Evolutionary conservation across 768 basidiomycete species (phyloP).

Genomic region (Erythrobasidium yunnanense): DNA sequence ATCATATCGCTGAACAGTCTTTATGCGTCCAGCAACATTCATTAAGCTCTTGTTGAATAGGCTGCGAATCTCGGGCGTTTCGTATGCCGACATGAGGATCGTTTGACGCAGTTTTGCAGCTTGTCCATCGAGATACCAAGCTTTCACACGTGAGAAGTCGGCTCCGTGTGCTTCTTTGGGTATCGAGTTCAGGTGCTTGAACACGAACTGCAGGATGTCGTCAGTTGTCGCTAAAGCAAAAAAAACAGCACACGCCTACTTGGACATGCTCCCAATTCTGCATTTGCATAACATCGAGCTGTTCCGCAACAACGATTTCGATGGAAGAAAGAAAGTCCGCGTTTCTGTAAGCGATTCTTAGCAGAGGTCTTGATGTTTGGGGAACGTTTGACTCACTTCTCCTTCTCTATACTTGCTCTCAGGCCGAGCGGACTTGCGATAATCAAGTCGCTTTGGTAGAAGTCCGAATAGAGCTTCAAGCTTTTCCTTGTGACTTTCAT

Average conservation of each 20-base stretch:
- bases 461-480: constrained; percentile 79
- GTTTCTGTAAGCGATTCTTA: constrained; percentile 47
- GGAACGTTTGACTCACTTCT: constrained; percentile 72
- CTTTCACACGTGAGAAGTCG: constrained; percentile 93
- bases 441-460: constrained; percentile 81
- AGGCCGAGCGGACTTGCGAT: constrained; percentile 87
- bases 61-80: constrained; percentile 74
- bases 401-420: constrained; percentile 82
- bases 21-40: constrained; percentile 75
- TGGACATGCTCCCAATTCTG: constrained; percentile 99
- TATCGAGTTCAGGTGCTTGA: constrained; percentile 71
- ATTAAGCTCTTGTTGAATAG: constrained; percentile 63
- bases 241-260: constrained; percentile 47
- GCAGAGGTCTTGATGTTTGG: too few species aligned
- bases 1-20: constrained; percentile 57
- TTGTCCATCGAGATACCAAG: constrained; percentile 91
- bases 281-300: constrained; percentile 85
- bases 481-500: constrained; percentile 85
- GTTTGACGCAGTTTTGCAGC: constrained; percentile 79
- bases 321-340: constrained; percentile 88
- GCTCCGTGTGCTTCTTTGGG: constrained; percentile 87
- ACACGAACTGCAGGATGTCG: constrained; percentile 44
- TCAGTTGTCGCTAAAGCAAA: not conserved
- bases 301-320: constrained; percentile 80
- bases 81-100: constrained; percentile 71